Conservation (phyloP, 331 rosid genomes). For the Spiraea crenata region DNA sequence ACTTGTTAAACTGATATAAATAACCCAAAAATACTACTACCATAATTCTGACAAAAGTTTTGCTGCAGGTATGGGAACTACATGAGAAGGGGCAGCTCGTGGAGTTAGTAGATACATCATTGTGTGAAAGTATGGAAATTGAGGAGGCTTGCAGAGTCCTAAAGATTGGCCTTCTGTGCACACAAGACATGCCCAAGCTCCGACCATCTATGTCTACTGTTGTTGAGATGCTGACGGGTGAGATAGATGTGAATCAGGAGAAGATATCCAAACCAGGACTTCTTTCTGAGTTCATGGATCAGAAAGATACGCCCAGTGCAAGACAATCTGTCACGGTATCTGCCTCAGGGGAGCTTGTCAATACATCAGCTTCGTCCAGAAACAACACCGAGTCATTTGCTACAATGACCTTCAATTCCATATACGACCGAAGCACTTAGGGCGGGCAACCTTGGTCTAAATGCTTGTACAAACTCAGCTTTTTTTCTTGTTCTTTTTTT, state of each 20-base stretch:
- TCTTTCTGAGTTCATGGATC: conserved; percentile 53
- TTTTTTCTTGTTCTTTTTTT: too few relatives aligned
- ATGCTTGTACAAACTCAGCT: not conserved
- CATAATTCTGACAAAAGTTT: not conserved
- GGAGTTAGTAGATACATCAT: conserved; percentile 49
- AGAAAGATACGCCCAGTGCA: conserved; percentile 22
- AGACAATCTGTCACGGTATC: conserved; percentile 32
- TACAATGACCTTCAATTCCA: conserved; percentile 77
- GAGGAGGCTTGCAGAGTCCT: conserved; percentile 70
- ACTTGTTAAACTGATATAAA: not conserved
- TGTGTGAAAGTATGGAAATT: conserved; percentile 36
- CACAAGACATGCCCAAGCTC: conserved; percentile 71
- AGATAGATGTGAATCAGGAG: conserved; percentile 40
- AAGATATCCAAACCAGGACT: conserved; percentile 66
- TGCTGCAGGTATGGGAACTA: conserved; percentile 65
- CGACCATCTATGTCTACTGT: conserved; percentile 82
- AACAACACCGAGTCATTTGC: conserved; percentile 34
- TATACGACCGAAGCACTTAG: conserved; percentile 56
- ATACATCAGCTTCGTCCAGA: conserved; percentile 44
- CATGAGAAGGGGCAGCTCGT: conserved; percentile 51
- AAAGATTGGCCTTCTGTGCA: conserved; percentile 84
- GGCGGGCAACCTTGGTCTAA: conserved; percentile 4
- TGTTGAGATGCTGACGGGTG: conserved; percentile 63
- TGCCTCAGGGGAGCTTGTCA: conserved; percentile 36
- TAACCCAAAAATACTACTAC: not conserved